These are phyloP conservation scores for Aspergillus piperis DNA, from an alignment of 2,329 filamentous ascomycete species.

Conservation along the genomic window DNA sequence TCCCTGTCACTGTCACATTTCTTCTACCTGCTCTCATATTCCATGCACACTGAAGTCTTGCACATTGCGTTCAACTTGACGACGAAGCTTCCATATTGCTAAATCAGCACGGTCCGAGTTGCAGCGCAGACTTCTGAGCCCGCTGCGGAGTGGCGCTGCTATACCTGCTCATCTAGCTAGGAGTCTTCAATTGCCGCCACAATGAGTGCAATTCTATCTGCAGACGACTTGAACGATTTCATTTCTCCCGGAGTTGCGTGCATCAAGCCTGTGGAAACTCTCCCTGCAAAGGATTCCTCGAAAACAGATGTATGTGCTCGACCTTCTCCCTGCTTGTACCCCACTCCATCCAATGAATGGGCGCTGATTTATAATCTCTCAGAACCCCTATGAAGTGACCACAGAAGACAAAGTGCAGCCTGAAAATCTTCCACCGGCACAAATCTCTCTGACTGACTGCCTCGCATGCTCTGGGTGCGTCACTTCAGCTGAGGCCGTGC, in stretches of 20 bases:
- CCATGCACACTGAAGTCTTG: conserved; percentile 1
- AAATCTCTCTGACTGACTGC: conserved; percentile 96
- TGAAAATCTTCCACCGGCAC: conserved; percentile 67
- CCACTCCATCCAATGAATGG: conserved; percentile 8
- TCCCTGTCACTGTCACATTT: conserved; percentile 12
- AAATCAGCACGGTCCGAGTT: background rate
- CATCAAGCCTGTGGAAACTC: conserved; percentile 94
- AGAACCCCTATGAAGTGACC: conserved; percentile 79
- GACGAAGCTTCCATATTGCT: background rate
- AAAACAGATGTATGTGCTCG: conserved; percentile 44
- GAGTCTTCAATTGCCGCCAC: conserved; percentile 30
- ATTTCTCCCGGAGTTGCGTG: conserved; percentile 96
- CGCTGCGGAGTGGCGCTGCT: conserved; percentile 4
- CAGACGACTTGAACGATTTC: conserved; percentile 97
- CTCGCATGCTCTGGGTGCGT: conserved; percentile 97
- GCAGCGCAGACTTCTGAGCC: background rate
- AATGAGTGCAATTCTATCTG: conserved; percentile 97
- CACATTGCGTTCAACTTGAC: background rate
- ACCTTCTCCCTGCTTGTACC: conserved; percentile 1
- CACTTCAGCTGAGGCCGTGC: conserved; percentile 94
- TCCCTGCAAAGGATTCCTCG: conserved; percentile 64
- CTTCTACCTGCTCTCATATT: conserved; percentile 4
- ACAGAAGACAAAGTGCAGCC: conserved; percentile 76
- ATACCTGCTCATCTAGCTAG: conserved; percentile 14
- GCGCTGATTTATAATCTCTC: conserved; percentile 25